Evolutionary conservation across 208 protist genomes (phyloP), one percentile per base, ranked within the genome.

Genomic region (Balamuthia mandrillaris): DNA sequence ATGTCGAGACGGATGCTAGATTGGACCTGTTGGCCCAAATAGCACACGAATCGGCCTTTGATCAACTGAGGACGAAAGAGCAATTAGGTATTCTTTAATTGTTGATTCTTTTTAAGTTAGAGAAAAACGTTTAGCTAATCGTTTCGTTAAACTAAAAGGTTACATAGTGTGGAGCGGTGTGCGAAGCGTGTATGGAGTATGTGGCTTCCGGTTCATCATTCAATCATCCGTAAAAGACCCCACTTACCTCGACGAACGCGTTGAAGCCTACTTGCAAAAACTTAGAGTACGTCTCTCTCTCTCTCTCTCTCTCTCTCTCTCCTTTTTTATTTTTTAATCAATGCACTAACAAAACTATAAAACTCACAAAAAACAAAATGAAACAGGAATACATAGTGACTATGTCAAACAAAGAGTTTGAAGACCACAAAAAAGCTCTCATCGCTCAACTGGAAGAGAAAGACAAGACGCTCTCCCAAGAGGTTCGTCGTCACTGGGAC

Each of bases 201-300:
- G 35, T 27, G 79, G 60, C 47, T 75, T 84, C 79, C 61, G 61
- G 18, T 77, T 84, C 79, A 68, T 84, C 79, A 84, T 84, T 18
- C 79, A 84, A 45, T 84, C 79, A 2, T 74, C 79, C 10, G 16
- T 37, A 27, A 66, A 84, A 58, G 79, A 84, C 35, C 79, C 79
- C 16, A 41, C 52, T 37, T 72, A 84, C 79, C 7, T 84, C n/a
- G 61, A 84, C 49, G 79, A 41, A 18, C 9, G 79, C 16, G 41
- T 84, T 18, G 79, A 84, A 14, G 61, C 66, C 12, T 84, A 74
- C 61, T 5, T 84, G 12, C 35, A 60, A 5, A 18, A 42, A 4
- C 21, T 81, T 18, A 21, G 72, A 24, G 72, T 81, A 58, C 41
- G 39, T 58, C n/a, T 9, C 10, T 63, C 24, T 9, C 56, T 6